Percentiles rank a stretch among this genome's conserved stretches.
Evolutionary conservation across 2,329 filamentous ascomycete genomes (phyloP).

Genomic region (Monascus ruber): DNA sequence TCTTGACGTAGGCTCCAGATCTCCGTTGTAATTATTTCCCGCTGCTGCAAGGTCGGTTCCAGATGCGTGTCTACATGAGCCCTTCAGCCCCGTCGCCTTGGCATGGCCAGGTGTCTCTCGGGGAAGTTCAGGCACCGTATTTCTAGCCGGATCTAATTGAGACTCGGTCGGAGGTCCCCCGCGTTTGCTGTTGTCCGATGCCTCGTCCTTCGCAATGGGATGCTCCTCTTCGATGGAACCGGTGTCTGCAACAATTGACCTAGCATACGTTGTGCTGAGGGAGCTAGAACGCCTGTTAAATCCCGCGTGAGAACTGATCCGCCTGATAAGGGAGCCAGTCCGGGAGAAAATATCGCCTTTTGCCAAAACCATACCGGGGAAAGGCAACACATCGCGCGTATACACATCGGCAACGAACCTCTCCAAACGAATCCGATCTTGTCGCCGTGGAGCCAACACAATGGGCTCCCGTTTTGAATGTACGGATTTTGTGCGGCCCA

Average conservation of each 20-base stretch:
- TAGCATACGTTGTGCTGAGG: constrained; percentile 19
- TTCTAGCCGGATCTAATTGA: too few relatives aligned
- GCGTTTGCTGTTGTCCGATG: too few relatives aligned
- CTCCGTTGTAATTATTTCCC: neutral
- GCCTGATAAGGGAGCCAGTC: constrained; percentile 61
- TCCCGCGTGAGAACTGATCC: constrained; percentile 67
- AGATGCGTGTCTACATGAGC: neutral
- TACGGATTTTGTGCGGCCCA: constrained; percentile 70
- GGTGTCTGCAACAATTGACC: constrained; percentile 5
- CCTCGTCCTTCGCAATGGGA: too few relatives aligned
- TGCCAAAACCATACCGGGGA: constrained; percentile 64
- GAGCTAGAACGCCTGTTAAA: constrained; percentile 63
- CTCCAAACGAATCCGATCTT: constrained; percentile 69
- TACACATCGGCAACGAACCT: constrained; percentile 65
- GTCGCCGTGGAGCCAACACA: constrained; percentile 56
- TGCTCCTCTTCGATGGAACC: constrained; percentile 3
- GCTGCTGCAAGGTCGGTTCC: neutral
- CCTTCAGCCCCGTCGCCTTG: neutral
- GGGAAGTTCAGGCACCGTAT: too few relatives aligned
- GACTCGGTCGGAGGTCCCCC: too few relatives aligned
- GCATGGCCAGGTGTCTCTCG: constrained; percentile 4
- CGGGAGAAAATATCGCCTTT: constrained; percentile 60
- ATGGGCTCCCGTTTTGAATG: constrained; percentile 46
- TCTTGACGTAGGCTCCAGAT: neutral
- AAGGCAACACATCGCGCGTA: constrained; percentile 69